A percentile compares a stretch with the other conserved stretches of the same genome.
Evolutionary conservation across 306 rosid genomes (phyloP).

Genomic region (Macrotyloma uniflorum): DNA sequence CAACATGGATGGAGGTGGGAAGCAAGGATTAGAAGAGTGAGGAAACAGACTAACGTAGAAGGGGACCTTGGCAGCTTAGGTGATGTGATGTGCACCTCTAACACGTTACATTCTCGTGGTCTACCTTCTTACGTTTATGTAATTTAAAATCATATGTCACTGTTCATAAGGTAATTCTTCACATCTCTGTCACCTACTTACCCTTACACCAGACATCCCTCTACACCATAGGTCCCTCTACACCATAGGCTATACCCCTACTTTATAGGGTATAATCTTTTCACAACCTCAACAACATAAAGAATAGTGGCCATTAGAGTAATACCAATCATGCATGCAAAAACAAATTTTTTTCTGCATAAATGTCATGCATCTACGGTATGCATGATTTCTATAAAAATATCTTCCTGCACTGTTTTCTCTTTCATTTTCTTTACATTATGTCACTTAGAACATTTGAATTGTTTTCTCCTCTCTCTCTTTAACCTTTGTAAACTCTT

Average conservation of each 20-base stretch:
- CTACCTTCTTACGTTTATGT: neutral
- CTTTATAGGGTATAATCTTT: neutral
- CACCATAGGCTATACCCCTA: neutral
- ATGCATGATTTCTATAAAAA: too few relatives aligned
- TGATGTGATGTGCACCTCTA: constrained; percentile 43
- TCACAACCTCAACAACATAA: too few relatives aligned
- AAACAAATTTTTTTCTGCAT: too few relatives aligned
- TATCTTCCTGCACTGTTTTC: too few relatives aligned
- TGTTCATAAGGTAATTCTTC: constrained; percentile 24
- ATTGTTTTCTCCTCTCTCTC: too few relatives aligned
- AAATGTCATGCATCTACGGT: too few relatives aligned
- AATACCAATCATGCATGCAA: too few relatives aligned
- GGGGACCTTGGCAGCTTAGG: constrained; percentile 27
- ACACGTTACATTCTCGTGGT: constrained; percentile 44
- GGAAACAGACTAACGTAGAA: constrained; percentile 28
- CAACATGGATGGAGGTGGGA: constrained; percentile 46
- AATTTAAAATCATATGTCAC: neutral
- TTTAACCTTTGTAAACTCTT: too few relatives aligned
- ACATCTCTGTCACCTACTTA: neutral
- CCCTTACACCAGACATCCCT: neutral
- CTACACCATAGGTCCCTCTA: neutral
- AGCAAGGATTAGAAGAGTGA: constrained; percentile 8
- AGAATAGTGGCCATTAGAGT: neutral
- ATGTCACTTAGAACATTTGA: too few relatives aligned
- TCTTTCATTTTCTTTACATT: too few relatives aligned